Percentiles rank a stretch among this genome's conserved stretches.
phyloP scores from a whole-genome alignment of 2,329 filamentous ascomycete species.

The Alternaria infectoria region DNA sequence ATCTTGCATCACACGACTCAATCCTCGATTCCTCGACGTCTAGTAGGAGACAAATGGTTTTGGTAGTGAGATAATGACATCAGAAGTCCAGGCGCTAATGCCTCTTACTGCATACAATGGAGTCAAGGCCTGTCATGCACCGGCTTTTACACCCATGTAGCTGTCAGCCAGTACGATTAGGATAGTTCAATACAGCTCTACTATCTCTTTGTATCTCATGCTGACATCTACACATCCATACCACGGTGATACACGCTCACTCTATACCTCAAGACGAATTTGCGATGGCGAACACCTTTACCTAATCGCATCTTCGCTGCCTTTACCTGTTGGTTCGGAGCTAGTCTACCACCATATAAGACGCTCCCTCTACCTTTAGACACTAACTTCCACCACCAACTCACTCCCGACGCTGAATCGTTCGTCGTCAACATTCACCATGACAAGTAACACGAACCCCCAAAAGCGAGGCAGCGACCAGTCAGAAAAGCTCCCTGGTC shows the following conservation, averaged over 20 bases:
- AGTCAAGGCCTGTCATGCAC: background rate
- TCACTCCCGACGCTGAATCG: background rate
- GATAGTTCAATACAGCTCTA: background rate
- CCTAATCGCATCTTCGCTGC: background rate
- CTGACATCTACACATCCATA: too few species aligned
- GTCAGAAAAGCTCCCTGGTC: accelerated
- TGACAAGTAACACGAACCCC: background rate
- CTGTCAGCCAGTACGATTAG: background rate
- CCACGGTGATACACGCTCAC: background rate
- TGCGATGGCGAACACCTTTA: background rate
- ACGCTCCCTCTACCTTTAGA: background rate
- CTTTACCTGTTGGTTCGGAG: background rate
- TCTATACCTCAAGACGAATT: background rate
- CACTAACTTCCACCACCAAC: background rate
- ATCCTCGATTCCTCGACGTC: too few species aligned
- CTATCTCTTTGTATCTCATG: background rate
- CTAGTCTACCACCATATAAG: background rate
- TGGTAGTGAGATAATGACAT: too few species aligned
- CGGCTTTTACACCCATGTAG: accelerated
- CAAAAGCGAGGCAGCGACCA: background rate
- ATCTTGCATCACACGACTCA: too few species aligned
- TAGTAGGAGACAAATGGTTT: too few species aligned
- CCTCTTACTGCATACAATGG: background rate
- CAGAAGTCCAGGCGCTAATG: too few species aligned
- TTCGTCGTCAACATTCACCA: background rate